Evolutionary conservation across 1,284 basidiomycete species (phyloP).

Genomic region (Rhodofomes roseus): DNA sequence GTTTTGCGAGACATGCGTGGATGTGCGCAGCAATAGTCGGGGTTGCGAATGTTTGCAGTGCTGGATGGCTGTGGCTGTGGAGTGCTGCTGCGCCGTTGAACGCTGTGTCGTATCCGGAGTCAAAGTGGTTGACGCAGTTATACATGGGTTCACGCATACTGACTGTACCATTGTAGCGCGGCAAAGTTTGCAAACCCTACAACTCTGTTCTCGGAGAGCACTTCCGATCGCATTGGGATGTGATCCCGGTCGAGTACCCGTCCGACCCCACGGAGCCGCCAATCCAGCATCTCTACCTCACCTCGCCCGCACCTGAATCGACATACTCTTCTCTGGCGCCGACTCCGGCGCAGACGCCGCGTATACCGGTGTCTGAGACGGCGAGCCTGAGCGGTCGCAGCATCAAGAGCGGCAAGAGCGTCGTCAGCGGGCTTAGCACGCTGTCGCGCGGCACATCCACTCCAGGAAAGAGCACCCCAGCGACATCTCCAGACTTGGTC

Average conservation of each 20-base stretch:
- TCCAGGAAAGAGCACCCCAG: slow-evolving; percentile 39
- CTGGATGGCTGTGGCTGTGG: background rate
- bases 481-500: slow-evolving; percentile 48
- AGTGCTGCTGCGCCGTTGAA: no score
- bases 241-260: slow-evolving; percentile 57
- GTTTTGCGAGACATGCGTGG: background rate
- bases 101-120: no score
- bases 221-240: slow-evolving; percentile 86
- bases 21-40: background rate
- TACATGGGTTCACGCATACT: no score
- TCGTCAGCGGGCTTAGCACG: slow-evolving; percentile 49
- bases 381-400: slow-evolving; percentile 48
- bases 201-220: slow-evolving; percentile 93
- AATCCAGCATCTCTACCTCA: slow-evolving; percentile 42
- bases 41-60: background rate
- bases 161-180: no score
- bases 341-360: slow-evolving; percentile 24
- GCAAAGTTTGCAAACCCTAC: slow-evolving; percentile 94
- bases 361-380: slow-evolving; percentile 41
- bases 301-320: slow-evolving; percentile 28
- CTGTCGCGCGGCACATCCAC: slow-evolving; percentile 50
- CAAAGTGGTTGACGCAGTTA: no score
- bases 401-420: slow-evolving; percentile 53
- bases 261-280: slow-evolving; percentile 45
- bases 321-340: slow-evolving; percentile 24